Conservation (phyloP, 2,329 filamentous ascomycete genomes). For the Beauveria sp. region DNA sequence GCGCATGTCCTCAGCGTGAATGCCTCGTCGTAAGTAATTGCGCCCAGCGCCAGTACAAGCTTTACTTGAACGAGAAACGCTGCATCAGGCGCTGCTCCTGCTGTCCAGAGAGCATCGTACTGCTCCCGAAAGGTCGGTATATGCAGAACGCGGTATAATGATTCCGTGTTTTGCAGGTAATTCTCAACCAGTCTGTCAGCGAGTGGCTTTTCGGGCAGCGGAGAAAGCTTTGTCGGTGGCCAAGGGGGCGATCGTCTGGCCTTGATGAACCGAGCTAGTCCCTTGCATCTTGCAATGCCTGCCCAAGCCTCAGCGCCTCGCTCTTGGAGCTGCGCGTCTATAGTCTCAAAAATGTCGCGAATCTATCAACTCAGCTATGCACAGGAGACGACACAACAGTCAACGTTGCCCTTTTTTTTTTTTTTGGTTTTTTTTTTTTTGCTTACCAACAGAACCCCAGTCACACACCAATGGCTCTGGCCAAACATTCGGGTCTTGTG, state of each 20-base stretch:
- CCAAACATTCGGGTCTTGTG: constrained; percentile 52
- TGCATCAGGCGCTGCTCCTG: constrained; percentile 22
- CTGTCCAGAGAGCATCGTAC: constrained; percentile 44
- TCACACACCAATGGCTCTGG: constrained; percentile 48
- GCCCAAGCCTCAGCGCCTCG: constrained; percentile 27
- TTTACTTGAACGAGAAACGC: constrained; percentile 50
- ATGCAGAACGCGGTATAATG: constrained; percentile 42
- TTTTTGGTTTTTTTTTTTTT: no score
- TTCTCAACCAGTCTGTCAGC: constrained; percentile 40
- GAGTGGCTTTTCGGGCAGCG: constrained; percentile 39
- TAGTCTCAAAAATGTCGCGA: constrained; percentile 33
- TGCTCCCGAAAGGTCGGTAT: constrained; percentile 40
- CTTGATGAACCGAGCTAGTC: constrained; percentile 45
- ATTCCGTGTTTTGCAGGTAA: constrained; percentile 42
- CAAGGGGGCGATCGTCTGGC: constrained; percentile 37
- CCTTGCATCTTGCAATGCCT: constrained; percentile 43
- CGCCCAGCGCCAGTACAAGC: constrained; percentile 50
- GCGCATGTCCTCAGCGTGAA: constrained; percentile 44
- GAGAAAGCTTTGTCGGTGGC: constrained; percentile 32
- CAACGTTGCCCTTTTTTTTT: no score
- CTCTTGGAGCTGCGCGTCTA: constrained; percentile 34
- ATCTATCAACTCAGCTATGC: constrained; percentile 25
- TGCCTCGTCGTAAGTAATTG: constrained; percentile 39
- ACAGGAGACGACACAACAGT: not conserved
- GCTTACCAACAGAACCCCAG: constrained; percentile 37